phyloP scores from a whole-genome alignment of 176 grass and related monocot genomes.

The maize (Zea mays) region Zm-B73-REFERENCE-NAM-5.0 NC_050105.1:145091501-145092000 shows the following conservation, averaged over 20 bases:
- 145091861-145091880: not conserved
- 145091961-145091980: not conserved
- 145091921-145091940: slow-evolving; percentile 6
- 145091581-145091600: not conserved
- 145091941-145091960: not conserved
- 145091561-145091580: slow-evolving; percentile 14
- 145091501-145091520: slow-evolving; percentile 12
- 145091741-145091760: slow-evolving; percentile 7
- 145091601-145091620: not conserved
- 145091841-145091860: slow-evolving; percentile 12
- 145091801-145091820: not conserved
- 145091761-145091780: slow-evolving; percentile 3
- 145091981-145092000: not conserved
- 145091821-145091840: not conserved
- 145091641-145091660: not conserved
- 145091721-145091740: not conserved
- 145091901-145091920: slow-evolving; percentile 12
- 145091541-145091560: slow-evolving; percentile 2
- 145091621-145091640: slow-evolving; percentile 14
- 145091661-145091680: not conserved
- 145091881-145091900: slow-evolving; percentile 6
- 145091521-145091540: slow-evolving; percentile 25
- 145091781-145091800: slow-evolving; percentile 13
- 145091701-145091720: not conserved
- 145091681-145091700: slow-evolving; percentile 8